These are phyloP conservation scores for Talaromyces nanjingensis DNA, from an alignment of 495 filamentous ascomycete genomes.

Conservation along the genomic window DNA sequence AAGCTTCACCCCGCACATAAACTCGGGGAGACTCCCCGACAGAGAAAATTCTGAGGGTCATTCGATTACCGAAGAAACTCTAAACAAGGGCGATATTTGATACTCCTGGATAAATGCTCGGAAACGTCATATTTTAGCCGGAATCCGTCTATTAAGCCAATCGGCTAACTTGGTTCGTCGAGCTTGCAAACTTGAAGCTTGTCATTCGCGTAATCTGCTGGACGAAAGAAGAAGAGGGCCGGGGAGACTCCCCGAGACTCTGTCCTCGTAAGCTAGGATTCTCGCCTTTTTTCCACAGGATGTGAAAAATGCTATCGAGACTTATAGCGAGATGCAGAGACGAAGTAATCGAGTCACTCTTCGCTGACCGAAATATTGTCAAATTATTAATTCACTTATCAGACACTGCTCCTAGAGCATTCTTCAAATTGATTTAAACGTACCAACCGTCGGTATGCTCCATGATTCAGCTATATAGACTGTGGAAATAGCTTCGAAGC, in stretches of 20 bases:
- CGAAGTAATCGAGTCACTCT: background rate
- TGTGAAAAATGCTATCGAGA: background rate
- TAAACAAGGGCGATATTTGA: background rate
- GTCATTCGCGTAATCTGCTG: background rate
- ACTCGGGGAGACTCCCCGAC: constrained; percentile 1
- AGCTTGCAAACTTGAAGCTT: too few species aligned
- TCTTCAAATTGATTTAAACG: too few species aligned
- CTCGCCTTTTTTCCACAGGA: background rate
- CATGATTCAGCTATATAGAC: too few species aligned
- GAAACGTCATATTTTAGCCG: background rate
- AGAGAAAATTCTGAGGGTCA: background rate
- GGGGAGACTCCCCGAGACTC: background rate
- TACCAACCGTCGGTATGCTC: too few species aligned
- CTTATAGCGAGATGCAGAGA: too few species aligned
- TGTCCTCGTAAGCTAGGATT: background rate
- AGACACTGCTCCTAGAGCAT: too few species aligned
- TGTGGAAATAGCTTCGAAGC: too few species aligned
- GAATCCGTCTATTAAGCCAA: background rate
- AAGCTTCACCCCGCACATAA: background rate
- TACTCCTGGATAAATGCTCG: background rate
- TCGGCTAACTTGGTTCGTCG: background rate
- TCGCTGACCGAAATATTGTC: background rate
- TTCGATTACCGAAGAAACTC: background rate
- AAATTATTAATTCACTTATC: background rate
- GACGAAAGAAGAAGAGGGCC: background rate